phyloP scores from a whole-genome alignment of 441 rosid genomes.

The Corymbia citriodora region DNA sequence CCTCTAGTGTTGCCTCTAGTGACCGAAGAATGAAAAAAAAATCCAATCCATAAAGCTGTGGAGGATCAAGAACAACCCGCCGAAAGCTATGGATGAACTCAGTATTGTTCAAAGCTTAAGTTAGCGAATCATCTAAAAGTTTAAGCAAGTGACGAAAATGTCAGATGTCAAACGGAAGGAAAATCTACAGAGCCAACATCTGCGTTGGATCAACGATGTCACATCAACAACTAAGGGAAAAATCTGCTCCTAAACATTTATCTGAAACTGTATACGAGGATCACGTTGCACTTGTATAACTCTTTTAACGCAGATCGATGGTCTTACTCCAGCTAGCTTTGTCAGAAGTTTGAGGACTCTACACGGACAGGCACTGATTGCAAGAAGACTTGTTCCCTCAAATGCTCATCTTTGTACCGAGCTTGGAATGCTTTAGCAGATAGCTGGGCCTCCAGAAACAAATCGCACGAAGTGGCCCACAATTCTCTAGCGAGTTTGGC shows the following conservation, averaged over 20 bases:
- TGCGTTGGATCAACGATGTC: not conserved
- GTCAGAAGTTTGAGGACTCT: not conserved
- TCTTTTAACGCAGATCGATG: not conserved
- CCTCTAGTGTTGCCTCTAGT: not conserved
- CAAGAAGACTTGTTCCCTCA: not conserved
- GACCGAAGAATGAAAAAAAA: not conserved
- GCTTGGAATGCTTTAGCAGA: not conserved
- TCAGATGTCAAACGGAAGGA: not conserved
- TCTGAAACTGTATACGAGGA: not conserved
- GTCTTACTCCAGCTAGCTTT: not conserved
- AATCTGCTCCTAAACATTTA: not conserved
- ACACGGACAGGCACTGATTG: not conserved
- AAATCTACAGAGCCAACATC: not conserved
- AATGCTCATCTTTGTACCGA: not conserved
- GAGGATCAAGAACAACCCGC: not conserved
- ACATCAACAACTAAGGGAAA: not conserved
- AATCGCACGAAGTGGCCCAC: slow-evolving; percentile 51
- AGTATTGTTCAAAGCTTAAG: not conserved
- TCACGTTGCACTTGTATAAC: not conserved
- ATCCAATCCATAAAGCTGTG: not conserved
- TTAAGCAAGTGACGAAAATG: not conserved
- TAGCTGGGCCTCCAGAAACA: slow-evolving; percentile 33
- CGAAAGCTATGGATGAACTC: not conserved
- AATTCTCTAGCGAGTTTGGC: slow-evolving; percentile 49
- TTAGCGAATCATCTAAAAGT: not conserved